phyloP scores from a whole-genome alignment of 495 filamentous ascomycete genomes.

The Neurospora discreta region DNA sequence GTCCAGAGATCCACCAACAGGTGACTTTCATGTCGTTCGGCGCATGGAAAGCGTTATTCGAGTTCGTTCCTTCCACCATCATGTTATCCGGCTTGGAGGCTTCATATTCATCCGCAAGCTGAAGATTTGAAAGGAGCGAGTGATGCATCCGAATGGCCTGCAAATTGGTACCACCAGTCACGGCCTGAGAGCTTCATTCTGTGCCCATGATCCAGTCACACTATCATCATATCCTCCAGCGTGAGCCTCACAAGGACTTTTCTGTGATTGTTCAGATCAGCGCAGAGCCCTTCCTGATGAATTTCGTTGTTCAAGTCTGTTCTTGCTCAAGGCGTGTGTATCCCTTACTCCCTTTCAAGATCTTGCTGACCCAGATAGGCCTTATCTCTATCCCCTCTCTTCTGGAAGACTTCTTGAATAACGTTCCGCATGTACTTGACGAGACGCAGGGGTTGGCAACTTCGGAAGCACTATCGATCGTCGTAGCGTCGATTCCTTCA shows the following conservation, averaged over 20 bases:
- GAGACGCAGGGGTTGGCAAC: too few species aligned
- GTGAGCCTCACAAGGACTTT: background rate
- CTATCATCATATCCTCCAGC: background rate
- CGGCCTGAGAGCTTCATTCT: background rate
- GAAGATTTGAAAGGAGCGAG: background rate
- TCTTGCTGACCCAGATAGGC: background rate
- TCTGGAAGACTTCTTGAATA: background rate
- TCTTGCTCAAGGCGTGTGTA: background rate
- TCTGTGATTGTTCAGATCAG: background rate
- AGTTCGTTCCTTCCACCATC: background rate
- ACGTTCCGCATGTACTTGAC: too few species aligned
- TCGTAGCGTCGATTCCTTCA: background rate
- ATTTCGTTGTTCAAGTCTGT: background rate
- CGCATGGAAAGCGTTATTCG: background rate
- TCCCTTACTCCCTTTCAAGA: background rate
- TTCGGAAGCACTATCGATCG: background rate
- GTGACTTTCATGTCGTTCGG: background rate
- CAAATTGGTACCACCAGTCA: background rate
- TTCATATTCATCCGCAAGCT: background rate
- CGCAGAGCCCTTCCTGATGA: background rate
- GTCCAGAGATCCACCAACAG: background rate
- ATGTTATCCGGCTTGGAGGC: background rate
- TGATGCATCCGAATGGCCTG: background rate
- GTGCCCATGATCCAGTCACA: background rate
- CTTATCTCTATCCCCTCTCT: background rate